phyloP scores from a whole-genome alignment of 2,329 filamentous ascomycete species.

The Aspergillus sp. region DNA sequence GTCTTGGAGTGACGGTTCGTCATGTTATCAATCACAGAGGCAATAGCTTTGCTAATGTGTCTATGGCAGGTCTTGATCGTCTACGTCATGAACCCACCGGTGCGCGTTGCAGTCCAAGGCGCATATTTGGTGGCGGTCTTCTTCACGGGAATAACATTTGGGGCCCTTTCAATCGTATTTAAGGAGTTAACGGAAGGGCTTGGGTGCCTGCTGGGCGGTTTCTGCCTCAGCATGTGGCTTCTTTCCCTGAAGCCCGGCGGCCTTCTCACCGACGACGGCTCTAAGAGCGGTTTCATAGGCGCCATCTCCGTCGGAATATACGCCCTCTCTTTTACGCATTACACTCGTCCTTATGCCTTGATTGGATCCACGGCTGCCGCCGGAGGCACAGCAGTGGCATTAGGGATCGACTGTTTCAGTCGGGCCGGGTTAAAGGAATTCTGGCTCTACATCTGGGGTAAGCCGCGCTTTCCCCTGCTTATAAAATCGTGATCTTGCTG shows the following conservation, averaged over 20 bases:
- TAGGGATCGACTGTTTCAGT: constrained; percentile 90
- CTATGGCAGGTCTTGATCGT: constrained; percentile 65
- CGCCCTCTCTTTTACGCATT: constrained; percentile 72
- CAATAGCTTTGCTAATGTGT: background rate
- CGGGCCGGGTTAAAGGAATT: constrained; percentile 92
- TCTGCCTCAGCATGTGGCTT: constrained; percentile 87
- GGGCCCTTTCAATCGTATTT: constrained; percentile 72
- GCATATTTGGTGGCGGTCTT: constrained; percentile 79
- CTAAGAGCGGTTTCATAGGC: constrained; percentile 73
- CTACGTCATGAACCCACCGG: constrained; percentile 80
- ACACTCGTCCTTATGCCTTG: constrained; percentile 73
- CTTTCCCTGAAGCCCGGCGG: constrained; percentile 74
- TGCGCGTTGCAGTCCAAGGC: constrained; percentile 74
- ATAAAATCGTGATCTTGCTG: background rate
- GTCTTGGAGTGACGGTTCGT: constrained; percentile 66
- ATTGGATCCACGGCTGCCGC: constrained; percentile 75
- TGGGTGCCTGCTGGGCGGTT: constrained; percentile 84
- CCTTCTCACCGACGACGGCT: constrained; percentile 59
- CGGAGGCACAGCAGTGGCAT: constrained; percentile 72
- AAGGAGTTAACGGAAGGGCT: constrained; percentile 78
- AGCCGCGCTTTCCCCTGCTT: constrained; percentile 18
- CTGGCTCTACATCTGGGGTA: constrained; percentile 87
- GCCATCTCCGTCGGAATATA: constrained; percentile 67
- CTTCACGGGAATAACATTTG: constrained; percentile 70
- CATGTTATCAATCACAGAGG: background rate